phyloP scores from a whole-genome alignment of 1,284 basidiomycete species.

The Omphalotus olearius region DNA sequence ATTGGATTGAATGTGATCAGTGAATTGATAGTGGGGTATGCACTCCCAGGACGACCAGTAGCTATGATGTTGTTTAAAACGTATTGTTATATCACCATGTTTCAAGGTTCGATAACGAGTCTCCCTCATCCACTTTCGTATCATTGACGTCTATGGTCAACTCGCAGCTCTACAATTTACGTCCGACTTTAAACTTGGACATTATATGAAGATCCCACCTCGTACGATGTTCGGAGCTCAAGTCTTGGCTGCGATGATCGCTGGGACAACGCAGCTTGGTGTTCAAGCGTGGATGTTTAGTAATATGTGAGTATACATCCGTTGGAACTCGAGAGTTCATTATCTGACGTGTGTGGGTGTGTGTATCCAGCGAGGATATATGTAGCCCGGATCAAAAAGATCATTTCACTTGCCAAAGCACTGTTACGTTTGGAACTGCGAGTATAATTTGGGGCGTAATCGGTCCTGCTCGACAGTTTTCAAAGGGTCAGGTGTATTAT shows the following conservation, averaged over 20 bases:
- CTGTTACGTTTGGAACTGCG: conserved; percentile 22
- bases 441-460: conserved; percentile 34
- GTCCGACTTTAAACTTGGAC: conserved; percentile 49
- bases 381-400: conserved; percentile 19
- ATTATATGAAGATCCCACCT: conserved; percentile 51
- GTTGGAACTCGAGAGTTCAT: background rate
- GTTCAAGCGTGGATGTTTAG: conserved; percentile 47
- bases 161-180: conserved; percentile 34
- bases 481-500: conserved; percentile 35
- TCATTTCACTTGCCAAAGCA: conserved; percentile 22
- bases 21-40: conserved; percentile 47
- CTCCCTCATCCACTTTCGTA: no score
- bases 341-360: background rate
- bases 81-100: conserved; percentile 42
- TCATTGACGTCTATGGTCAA: no score
- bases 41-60: conserved; percentile 43
- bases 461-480: conserved; percentile 37
- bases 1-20: conserved; percentile 39
- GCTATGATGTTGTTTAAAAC: conserved; percentile 32
- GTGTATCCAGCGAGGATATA: no score
- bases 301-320: conserved; percentile 22
- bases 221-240: conserved; percentile 41
- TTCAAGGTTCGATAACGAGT: conserved; percentile 14
- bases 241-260: conserved; percentile 40
- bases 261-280: conserved; percentile 34